These are phyloP conservation scores for Nepenthes mirabilis DNA, from an alignment of 148 eudicot species.

Conservation along the genomic window DNA sequence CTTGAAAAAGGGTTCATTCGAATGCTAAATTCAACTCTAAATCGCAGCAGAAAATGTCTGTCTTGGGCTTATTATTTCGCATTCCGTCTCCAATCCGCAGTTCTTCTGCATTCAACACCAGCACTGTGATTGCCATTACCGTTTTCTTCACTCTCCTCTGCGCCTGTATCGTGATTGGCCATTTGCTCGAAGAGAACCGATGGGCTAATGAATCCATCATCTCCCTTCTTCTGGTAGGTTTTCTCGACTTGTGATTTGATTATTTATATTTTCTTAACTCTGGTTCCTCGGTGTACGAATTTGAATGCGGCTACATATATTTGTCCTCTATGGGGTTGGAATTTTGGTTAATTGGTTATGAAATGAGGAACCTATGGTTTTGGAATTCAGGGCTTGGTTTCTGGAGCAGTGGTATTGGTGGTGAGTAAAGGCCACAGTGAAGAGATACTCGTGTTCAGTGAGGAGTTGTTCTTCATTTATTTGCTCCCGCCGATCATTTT, in stretches of 20 bases:
- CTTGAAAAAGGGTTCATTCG: too few relatives aligned
- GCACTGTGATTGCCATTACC: conserved; percentile 15
- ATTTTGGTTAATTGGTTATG: background rate
- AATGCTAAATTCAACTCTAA: too few relatives aligned
- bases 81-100: background rate
- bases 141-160: conserved; percentile 24
- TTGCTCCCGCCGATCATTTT: conserved; percentile 92
- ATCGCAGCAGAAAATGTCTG: too few relatives aligned
- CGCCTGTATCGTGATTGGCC: conserved; percentile 31
- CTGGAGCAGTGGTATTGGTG: conserved; percentile 55
- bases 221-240: conserved; percentile 31
- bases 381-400: conserved; percentile 35
- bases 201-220: conserved; percentile 40
- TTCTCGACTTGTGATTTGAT: background rate
- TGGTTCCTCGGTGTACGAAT: too few relatives aligned
- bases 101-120: conserved; percentile 9
- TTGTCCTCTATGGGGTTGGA: background rate
- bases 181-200: conserved; percentile 29
- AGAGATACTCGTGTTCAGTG: conserved; percentile 61
- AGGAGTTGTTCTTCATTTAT: conserved; percentile 92
- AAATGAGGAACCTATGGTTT: background rate
- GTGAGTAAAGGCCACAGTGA: conserved; percentile 56
- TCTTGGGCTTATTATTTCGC: too few relatives aligned
- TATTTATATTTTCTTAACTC: background rate
- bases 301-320: background rate